These are phyloP conservation scores for Penicillium diatomitis DNA, from an alignment of 495 filamentous ascomycete species.

Conservation along the genomic window DNA sequence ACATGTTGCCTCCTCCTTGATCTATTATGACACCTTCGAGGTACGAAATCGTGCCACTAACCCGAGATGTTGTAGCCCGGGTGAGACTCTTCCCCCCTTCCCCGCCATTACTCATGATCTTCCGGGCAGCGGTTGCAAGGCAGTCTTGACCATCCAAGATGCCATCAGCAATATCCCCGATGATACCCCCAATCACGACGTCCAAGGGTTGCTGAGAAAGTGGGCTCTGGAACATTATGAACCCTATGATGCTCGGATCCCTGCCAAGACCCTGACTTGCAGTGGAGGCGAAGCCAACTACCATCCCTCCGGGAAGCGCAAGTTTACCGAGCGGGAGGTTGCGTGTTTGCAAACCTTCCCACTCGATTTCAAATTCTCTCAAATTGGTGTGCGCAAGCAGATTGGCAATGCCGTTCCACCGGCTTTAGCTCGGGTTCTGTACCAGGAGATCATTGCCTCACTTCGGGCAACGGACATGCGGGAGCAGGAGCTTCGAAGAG, in stretches of 20 bases:
- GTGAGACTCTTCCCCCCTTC: slow-evolving; percentile 62
- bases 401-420: slow-evolving; percentile 88
- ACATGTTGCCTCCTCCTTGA: background rate
- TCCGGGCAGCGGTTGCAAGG: slow-evolving; percentile 15
- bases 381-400: slow-evolving; percentile 46
- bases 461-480: slow-evolving; percentile 48
- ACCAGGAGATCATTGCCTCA: slow-evolving; percentile 45
- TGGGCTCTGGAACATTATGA: background rate
- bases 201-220: slow-evolving; percentile 9
- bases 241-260: slow-evolving; percentile 39
- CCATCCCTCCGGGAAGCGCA: slow-evolving; percentile 59
- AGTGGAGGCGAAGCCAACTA: slow-evolving; percentile 55
- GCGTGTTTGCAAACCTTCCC: slow-evolving; percentile 75
- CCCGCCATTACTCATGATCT: slow-evolving; percentile 55
- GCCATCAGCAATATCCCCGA: slow-evolving; percentile 37
- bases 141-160: slow-evolving; percentile 36
- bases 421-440: slow-evolving; percentile 48
- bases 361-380: slow-evolving; percentile 47
- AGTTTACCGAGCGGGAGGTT: slow-evolving; percentile 63
- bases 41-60: background rate
- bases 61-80: slow-evolving; percentile 44
- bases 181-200: slow-evolving; percentile 37
- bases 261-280: slow-evolving; percentile 58
- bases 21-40: background rate
- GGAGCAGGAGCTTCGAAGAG: slow-evolving; percentile 8